Conservation (phyloP, 2,329 filamentous ascomycete genomes). For the Plenodomus tracheiphilus region DNA sequence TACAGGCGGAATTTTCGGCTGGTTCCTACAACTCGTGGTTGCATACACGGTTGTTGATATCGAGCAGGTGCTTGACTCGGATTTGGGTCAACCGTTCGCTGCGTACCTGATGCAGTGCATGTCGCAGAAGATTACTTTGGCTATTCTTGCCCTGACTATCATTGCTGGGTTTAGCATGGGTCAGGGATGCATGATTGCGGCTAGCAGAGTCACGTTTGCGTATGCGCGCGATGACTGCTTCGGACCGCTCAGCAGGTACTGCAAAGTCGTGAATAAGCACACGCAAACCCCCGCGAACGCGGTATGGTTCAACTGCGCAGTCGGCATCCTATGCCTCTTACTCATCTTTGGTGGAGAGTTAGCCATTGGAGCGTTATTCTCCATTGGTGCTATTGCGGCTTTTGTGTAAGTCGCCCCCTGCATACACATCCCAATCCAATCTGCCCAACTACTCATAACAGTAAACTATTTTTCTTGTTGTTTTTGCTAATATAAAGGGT, state of each 20-base stretch:
- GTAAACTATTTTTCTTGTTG: no score
- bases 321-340: conserved; percentile 64
- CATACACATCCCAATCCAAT: no score
- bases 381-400: conserved; percentile 69
- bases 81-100: conserved; percentile 71
- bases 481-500: not conserved
- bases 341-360: conserved; percentile 67
- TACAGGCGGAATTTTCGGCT: conserved; percentile 69
- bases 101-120: conserved; percentile 70
- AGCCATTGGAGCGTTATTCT: conserved; percentile 70
- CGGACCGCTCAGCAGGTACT: conserved; percentile 60
- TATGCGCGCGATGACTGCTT: conserved; percentile 75
- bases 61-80: conserved; percentile 59
- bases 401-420: conserved; percentile 62
- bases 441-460: no score
- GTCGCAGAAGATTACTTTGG: conserved; percentile 62
- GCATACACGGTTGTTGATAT: conserved; percentile 73
- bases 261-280: conserved; percentile 62
- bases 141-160: conserved; percentile 67
- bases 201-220: conserved; percentile 70
- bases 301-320: conserved; percentile 65
- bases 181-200: conserved; percentile 71
- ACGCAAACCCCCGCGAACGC: conserved; percentile 72
- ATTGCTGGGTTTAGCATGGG: conserved; percentile 73
- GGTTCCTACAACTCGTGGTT: conserved; percentile 73